Base-by-base conservation (phyloP, 805 yeast genomes). In the Kodamaea fukazawae region DNA sequence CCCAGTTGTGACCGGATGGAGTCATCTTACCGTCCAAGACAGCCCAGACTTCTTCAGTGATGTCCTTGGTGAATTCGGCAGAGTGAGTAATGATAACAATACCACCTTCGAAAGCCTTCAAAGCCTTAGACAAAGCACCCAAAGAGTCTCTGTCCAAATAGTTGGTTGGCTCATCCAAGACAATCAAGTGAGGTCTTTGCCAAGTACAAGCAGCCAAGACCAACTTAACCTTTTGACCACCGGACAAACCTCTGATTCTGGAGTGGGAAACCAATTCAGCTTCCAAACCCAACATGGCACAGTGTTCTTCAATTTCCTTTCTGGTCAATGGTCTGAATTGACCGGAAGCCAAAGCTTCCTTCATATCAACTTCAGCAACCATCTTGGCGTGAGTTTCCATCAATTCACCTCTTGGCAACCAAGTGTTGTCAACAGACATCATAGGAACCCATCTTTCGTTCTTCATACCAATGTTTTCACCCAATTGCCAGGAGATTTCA, bases 1-100 rank as follows among this genome's bases (percentile, higher is more conserved):
- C 99, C 99, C 99, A 93, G 86, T 93, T 95, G 80, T 93, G 99
- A 73, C 99, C 99, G 59, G 99, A 93, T 74, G 99, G 99, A 67
- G 96, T 86, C 99, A 93, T 93, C 59, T 59, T 73, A 86, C 99
- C 99, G 78, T 91, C 90, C 55, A 86, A 67, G 56, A 93, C 99
- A 66, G 99, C 96, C 99, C 99, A 93, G 65, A 93, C 98, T 83
- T 93, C 99, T 78, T 93, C 98, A 70, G 99, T 93, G 73, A 93
- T 76, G 71, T 90, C 88, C 83, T 91, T 88, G 75, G 99, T 93
- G 88, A 93, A 93, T 82, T 93, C 99, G 67, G 98, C 96, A 74
- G 99, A 93, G 83, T 93, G 99, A 60, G 99, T 91, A 81, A 93
- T 93, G 80, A 93, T 86, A 60, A 93, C 95, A 70, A 93, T 84